phyloP scores from a whole-genome alignment of 1,284 basidiomycete genomes.

The Austroboletus olivaceoglutinosus region DNA sequence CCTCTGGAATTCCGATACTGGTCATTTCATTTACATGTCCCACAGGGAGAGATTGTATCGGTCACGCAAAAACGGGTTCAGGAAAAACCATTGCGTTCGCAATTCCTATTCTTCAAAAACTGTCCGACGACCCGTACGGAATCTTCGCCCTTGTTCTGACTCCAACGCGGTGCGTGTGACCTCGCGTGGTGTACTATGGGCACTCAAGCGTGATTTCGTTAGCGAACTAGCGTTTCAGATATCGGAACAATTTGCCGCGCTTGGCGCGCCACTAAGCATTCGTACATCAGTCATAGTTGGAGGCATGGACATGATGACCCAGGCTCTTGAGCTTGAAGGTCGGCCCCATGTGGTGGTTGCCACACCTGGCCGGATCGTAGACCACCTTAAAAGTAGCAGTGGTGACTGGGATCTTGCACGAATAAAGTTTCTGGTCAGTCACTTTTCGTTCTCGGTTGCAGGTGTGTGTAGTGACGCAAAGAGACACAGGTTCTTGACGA shows the following conservation, averaged over 20 bases:
- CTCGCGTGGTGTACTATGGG: background rate
- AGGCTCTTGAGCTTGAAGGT: constrained; percentile 83
- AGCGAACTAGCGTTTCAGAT: constrained; percentile 98
- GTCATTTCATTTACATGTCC: background rate
- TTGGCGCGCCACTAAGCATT: constrained; percentile 80
- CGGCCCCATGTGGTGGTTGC: constrained; percentile 95
- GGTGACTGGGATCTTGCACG: constrained; percentile 84
- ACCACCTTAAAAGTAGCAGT: constrained; percentile 79
- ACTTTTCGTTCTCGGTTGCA: background rate
- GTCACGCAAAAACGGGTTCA: constrained; percentile 96
- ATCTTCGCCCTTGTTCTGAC: constrained; percentile 93
- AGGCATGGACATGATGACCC: constrained; percentile 98
- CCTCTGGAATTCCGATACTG: background rate
- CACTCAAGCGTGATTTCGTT: constrained; percentile 5
- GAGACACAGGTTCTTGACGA: constrained; percentile 88
- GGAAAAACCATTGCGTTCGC: constrained; percentile 99
- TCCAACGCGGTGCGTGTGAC: constrained; percentile 75
- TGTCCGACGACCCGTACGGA: constrained; percentile 88
- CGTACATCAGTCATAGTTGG: constrained; percentile 91
- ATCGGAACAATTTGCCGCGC: constrained; percentile 91
- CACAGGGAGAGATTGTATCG: constrained; percentile 85
- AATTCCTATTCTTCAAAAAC: constrained; percentile 88
- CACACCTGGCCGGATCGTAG: constrained; percentile 94
- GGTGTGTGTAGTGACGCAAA: constrained; percentile 1
- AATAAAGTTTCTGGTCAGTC: constrained; percentile 80